Evolutionary conservation across 1,284 basidiomycete genomes (phyloP), one percentile per base, ranked within the genome.

Genomic region (Marasmius sp.): DNA sequence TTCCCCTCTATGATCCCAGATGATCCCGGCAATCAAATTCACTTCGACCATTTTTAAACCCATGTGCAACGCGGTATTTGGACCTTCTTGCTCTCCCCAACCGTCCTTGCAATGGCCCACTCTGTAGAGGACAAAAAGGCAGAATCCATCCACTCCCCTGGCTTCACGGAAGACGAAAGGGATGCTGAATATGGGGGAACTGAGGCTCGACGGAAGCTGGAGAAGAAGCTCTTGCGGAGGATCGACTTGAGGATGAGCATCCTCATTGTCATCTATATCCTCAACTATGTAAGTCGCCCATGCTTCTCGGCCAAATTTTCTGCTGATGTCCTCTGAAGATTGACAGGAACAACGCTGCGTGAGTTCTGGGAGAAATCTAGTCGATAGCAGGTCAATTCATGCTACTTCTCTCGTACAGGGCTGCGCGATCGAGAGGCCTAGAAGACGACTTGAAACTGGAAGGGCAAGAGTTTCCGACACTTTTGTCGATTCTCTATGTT

Each of bases 301-400:
- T 14, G 27, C 36, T 47, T 6, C 45, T 47, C 57, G 33, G 47
- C 34, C 7, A 37, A 38, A 12, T 39, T 9, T 38, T 34, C 65
- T 8, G 59, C 27, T 16, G 20, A 20, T 27, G 50, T 34, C 37
- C 41, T 22, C 39, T 51, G 34, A 7, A 90, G 84, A 83, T 90
- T 50, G 88, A 90, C 69, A 77, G 87, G 65, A 90, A 88, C 67
- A 90, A 88, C 76, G 85, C 82, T 41, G 77, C 80, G 86, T 87
- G 69, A 62, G 79, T 70, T 38, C 27, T 36, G 5, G 20, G 4
- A 20, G 45, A 1, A 36, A 18, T 36, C 18, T 5, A 12, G 33
- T 48, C 41, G 57, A 47, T 20, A 9, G 38, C 16, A n/a, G 22
- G 39, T 52, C 33, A 27, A 51, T 55, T 61, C 33, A 45, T 22